These are phyloP conservation scores for Psilocybe cyanescens DNA, from an alignment of 768 basidiomycete species.

Conservation along the genomic window DNA sequence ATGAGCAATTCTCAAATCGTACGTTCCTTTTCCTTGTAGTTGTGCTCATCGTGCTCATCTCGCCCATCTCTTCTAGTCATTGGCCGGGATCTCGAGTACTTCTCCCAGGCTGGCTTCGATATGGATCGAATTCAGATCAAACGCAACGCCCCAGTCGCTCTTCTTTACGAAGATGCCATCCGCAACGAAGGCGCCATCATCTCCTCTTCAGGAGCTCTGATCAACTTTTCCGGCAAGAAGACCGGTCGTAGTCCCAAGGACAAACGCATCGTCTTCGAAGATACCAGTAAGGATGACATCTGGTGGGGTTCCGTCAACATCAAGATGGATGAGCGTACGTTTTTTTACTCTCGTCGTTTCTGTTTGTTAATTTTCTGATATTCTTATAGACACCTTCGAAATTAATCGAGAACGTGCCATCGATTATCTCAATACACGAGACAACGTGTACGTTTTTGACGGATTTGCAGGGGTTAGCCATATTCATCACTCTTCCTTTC, in stretches of 20 bases:
- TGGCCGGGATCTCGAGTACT: slow-evolving; percentile 92
- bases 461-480: slow-evolving; percentile 83
- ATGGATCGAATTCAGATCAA: slow-evolving; percentile 97
- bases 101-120: slow-evolving; percentile 99
- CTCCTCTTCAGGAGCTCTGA: slow-evolving; percentile 92
- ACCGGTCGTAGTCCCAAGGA: slow-evolving; percentile 98
- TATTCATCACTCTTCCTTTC: slow-evolving; percentile 10
- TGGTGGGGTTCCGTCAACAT: slow-evolving; percentile 99
- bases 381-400: slow-evolving; percentile 87
- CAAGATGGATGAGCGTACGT: slow-evolving; percentile 94
- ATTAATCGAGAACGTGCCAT: slow-evolving; percentile 99
- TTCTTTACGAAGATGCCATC: slow-evolving; percentile 97
- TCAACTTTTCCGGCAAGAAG: slow-evolving; percentile 99
- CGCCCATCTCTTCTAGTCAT: slow-evolving; percentile 59
- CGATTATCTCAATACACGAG: slow-evolving; percentile 97
- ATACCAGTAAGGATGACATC: slow-evolving; percentile 93
- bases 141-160: slow-evolving; percentile 88
- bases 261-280: slow-evolving; percentile 99
- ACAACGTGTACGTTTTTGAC: slow-evolving; percentile 98
- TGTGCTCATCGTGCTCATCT: neutral
- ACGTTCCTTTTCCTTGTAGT: slow-evolving; percentile 30
- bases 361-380: neutral
- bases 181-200: slow-evolving; percentile 99
- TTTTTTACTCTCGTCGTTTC: neutral
- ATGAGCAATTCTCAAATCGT: slow-evolving; percentile 64